Percentiles rank a stretch among this genome's conserved stretches.
Conservation (phyloP, 163 green algal species). For the Prototheca cutis region DNA sequence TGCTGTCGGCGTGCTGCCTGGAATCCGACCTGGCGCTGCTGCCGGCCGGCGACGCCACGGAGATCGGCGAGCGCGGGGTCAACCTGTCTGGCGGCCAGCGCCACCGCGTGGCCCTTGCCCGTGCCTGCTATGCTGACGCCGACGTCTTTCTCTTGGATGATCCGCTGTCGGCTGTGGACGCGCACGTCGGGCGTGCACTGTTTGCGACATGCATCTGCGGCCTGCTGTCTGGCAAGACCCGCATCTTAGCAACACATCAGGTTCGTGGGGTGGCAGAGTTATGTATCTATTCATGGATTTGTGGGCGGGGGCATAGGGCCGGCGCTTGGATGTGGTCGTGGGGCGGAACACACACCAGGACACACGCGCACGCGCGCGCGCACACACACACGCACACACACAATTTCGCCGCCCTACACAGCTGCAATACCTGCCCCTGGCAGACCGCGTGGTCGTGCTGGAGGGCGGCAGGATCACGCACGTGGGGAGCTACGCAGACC, state of each 20-base stretch:
- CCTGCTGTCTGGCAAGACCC: conserved; percentile 54
- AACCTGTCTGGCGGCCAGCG: conserved; percentile 64
- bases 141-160: conserved; percentile 64
- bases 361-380: too few species aligned
- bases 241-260: conserved; percentile 89
- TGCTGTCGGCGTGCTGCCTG: conserved; percentile 16
- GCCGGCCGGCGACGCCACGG: conserved; percentile 41
- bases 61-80: conserved; percentile 31
- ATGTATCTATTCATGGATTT: too few species aligned
- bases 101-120: conserved; percentile 48
- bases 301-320: too few species aligned
- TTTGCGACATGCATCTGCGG: conserved; percentile 40
- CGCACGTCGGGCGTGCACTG: conserved; percentile 27
- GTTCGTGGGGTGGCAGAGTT: too few species aligned
- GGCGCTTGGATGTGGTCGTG: too few species aligned
- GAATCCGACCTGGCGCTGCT: conserved; percentile 45
- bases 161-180: conserved; percentile 60
- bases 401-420: too few species aligned
- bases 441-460: conserved; percentile 79
- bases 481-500: conserved; percentile 32
- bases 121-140: conserved; percentile 53
- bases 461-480: conserved; percentile 46
- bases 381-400: too few species aligned
- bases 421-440: conserved; percentile 71
- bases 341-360: too few species aligned